These are phyloP conservation scores for Pyrus hybrid DNA, from an alignment of 331 rosid genomes.

Conservation along the genomic window DNA sequence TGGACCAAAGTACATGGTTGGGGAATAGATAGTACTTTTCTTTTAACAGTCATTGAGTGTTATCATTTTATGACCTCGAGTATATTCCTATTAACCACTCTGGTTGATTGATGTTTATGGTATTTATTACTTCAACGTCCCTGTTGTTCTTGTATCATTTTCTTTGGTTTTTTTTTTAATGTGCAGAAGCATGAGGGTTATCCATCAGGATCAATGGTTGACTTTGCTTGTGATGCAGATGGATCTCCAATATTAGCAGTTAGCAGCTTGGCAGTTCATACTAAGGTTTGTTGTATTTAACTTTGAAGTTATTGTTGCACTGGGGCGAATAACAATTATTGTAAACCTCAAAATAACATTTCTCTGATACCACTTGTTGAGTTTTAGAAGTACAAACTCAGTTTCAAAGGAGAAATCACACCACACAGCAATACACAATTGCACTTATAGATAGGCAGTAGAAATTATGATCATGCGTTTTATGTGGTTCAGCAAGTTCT, in stretches of 20 bases:
- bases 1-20: not conserved
- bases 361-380: not conserved
- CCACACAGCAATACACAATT: not conserved
- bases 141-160: constrained; percentile 1
- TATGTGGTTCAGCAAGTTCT: not conserved
- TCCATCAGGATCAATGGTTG: constrained; percentile 92
- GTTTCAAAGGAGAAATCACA: not conserved
- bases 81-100: not conserved
- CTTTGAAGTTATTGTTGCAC: too few relatives aligned
- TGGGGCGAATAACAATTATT: not conserved
- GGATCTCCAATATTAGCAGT: constrained; percentile 87
- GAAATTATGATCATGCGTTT: not conserved
- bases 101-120: not conserved
- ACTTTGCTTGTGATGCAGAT: constrained; percentile 75
- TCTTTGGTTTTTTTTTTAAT: constrained; percentile 9
- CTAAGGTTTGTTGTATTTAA: constrained; percentile 40
- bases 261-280: constrained; percentile 77
- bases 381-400: too few relatives aligned
- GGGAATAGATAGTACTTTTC: not conserved
- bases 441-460: not conserved
- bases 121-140: constrained; percentile 3
- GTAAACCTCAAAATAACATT: not conserved
- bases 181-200: constrained; percentile 66
- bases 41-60: not conserved
- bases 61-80: not conserved